A percentile compares a stretch with the other conserved stretches of the same genome.
These are phyloP conservation scores for Rhizopogon rudus DNA, from an alignment of 768 basidiomycete genomes.

Conservation along the genomic window DNA sequence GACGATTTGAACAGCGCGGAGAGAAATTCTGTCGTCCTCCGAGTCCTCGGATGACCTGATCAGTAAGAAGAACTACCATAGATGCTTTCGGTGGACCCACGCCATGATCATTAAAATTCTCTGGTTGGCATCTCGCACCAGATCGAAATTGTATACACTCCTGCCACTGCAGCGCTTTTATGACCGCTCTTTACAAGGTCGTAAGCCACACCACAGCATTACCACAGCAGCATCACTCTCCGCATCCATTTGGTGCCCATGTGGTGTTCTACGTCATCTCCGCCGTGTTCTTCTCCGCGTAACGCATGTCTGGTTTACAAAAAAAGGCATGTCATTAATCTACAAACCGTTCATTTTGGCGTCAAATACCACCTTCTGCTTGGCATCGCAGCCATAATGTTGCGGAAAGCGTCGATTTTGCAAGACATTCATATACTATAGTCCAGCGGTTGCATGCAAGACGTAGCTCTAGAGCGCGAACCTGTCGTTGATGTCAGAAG, in stretches of 20 bases:
- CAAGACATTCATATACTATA: background rate
- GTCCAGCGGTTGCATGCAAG: background rate
- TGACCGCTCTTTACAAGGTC: background rate
- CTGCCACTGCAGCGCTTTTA: background rate
- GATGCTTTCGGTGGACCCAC: background rate
- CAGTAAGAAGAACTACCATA: background rate
- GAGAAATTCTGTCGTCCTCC: background rate
- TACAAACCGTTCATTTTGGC: background rate
- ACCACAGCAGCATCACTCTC: background rate
- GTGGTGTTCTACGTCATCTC: background rate
- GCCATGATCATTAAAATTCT: background rate
- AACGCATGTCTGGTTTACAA: background rate
- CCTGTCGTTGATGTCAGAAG: background rate
- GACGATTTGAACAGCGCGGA: background rate
- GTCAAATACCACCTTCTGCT: too few relatives aligned
- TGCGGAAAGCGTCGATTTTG: background rate
- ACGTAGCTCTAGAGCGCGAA: too few relatives aligned
- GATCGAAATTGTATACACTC: background rate
- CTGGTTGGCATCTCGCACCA: background rate
- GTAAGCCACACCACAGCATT: background rate
- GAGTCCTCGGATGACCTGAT: background rate
- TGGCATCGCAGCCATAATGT: background rate
- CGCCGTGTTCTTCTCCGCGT: background rate
- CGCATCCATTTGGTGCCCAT: background rate
- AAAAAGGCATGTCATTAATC: background rate